Evolutionary conservation across 2,329 filamentous ascomycete species (phyloP), one percentile per base, ranked within the genome.

Genomic region (Trichophyton rubrum): DNA sequence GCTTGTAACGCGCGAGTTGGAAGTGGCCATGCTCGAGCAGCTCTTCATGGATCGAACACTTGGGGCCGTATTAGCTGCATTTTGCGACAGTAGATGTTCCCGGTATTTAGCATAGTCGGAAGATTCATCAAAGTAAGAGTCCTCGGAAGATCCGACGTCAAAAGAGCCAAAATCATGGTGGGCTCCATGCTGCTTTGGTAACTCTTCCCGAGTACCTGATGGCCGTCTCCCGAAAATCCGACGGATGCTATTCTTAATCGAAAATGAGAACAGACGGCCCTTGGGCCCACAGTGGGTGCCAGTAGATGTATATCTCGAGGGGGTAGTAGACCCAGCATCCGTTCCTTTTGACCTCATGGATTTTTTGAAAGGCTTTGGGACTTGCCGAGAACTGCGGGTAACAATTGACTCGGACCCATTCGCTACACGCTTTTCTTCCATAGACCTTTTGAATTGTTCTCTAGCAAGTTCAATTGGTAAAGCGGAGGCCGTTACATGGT

Each of bases 1-100:
- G 64, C 77, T 79, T 13, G 75, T 78, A n/a, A 77, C 75, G 30
- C 77, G 74, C 35, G 77, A 78, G 35, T 67, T 68, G 8, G 69
- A 71, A 3, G 71, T 73, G 47, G 66, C 68, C 33, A 72, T 60
- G 55, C 72, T 75, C 41, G 71, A 70, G 20, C 65, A 67, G 61
- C 69, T 74, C 58, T 64, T 69, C 49, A 65, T 67, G 24, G 60
- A 65, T 15, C 64, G 63, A 27, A 72, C 60, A 3, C 66, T 66
- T 27, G 62, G 66, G 40, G 66, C 58, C 17, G 61, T 27, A 30
- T 59, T 57, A 22, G 35, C 20, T 15, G 30, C 24, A 41, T 30
- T 61, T 38, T 17, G 55, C 22, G 20, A 57, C 8, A 20, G 15
- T 7, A 43, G 13, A 17, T 57, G 55, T 9, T 57, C 55, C 2